These are phyloP conservation scores for Mortierella sp. DNA, from an alignment of 371 early-diverging fungal genomes.

Conservation along the genomic window DNA sequence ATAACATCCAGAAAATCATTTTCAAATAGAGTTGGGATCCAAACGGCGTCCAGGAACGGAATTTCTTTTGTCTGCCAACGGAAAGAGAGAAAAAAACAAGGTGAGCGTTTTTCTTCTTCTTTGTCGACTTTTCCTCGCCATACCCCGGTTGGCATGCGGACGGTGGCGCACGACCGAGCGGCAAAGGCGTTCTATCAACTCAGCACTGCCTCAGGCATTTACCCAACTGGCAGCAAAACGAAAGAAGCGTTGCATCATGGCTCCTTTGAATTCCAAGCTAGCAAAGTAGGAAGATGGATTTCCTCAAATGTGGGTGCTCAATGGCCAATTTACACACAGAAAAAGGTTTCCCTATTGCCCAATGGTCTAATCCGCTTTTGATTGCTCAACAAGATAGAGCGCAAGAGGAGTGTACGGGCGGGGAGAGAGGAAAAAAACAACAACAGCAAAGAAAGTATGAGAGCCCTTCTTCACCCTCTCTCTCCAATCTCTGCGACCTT, in stretches of 20 bases:
- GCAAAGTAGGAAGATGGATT: too few relatives aligned
- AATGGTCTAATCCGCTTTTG: slow-evolving; percentile 11
- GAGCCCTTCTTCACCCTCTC: not conserved
- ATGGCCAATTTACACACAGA: not conserved
- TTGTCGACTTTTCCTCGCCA: not conserved
- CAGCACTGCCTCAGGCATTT: too few relatives aligned
- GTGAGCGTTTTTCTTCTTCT: not conserved
- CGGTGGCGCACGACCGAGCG: not conserved
- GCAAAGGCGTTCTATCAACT: too few relatives aligned
- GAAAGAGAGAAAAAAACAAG: not conserved
- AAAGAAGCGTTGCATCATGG: not conserved
- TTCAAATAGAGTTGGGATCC: not conserved
- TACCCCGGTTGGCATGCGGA: not conserved
- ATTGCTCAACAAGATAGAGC: not conserved
- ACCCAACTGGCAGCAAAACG: too few relatives aligned
- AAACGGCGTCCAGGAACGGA: slow-evolving; percentile 10
- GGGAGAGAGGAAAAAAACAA: not conserved
- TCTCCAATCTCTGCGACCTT: slow-evolving; percentile 3
- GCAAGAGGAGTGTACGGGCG: not conserved
- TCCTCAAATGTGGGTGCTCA: too few relatives aligned
- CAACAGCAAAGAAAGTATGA: not conserved
- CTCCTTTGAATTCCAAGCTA: not conserved
- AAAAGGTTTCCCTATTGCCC: not conserved
- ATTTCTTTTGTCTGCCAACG: not conserved
- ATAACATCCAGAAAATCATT: not conserved